These are phyloP conservation scores for Adenanthera pavonina DNA, from an alignment of 306 rosid species.

Conservation along the genomic window DNA sequence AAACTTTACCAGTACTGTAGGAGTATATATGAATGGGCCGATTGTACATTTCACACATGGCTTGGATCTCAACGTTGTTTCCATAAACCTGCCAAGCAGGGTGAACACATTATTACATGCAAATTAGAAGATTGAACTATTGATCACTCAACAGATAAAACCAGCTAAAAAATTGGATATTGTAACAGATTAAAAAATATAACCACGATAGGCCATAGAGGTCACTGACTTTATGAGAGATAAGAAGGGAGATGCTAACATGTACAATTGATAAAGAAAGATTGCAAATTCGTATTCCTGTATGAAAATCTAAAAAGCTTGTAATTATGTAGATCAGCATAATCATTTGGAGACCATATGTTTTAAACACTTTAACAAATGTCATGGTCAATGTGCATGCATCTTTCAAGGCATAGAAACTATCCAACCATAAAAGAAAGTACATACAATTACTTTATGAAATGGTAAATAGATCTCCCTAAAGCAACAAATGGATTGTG, in stretches of 20 bases:
- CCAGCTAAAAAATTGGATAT: not conserved
- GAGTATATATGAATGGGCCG: conserved; percentile 96
- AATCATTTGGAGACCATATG: not conserved
- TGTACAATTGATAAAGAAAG: not conserved
- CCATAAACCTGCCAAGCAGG: conserved; percentile 84
- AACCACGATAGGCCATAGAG: not conserved
- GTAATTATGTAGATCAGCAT: not conserved
- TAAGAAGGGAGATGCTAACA: not conserved
- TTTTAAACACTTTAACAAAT: not conserved
- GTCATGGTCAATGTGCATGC: not conserved
- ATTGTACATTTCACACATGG: conserved; percentile 91
- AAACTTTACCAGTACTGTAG: conserved; percentile 69
- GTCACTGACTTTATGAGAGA: not conserved
- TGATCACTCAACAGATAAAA: not conserved
- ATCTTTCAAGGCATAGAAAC: conserved; percentile 8
- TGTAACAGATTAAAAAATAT: not conserved
- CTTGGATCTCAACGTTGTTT: conserved; percentile 95
- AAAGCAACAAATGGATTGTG: not conserved
- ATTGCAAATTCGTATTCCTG: not conserved
- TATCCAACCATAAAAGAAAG: conserved; percentile 9
- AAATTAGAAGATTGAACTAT: conserved; percentile 6
- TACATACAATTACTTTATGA: not conserved
- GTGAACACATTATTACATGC: conserved; percentile 11
- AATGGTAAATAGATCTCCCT: not conserved
- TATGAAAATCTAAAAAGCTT: not conserved